phyloP scores from a whole-genome alignment of 164 flowering plant species.

The Vitis labrusca region DNA sequence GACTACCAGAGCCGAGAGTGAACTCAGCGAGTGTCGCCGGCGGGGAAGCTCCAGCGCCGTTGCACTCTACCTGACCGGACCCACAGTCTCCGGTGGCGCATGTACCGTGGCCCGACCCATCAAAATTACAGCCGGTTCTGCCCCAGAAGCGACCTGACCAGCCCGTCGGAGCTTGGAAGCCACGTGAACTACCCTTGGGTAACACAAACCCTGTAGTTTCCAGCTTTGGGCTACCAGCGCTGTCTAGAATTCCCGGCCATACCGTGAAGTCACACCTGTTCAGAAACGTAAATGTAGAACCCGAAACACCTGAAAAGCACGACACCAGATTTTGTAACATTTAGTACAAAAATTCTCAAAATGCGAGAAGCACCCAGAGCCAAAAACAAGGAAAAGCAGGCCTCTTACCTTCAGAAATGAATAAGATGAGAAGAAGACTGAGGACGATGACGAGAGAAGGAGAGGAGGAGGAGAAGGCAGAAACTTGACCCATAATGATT shows the following conservation, averaged over 20 bases:
- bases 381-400: neutral
- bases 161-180: constrained; percentile 68
- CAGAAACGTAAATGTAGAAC: constrained; percentile 68
- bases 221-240: constrained; percentile 56
- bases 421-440: constrained; percentile 11
- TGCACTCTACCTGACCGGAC: constrained; percentile 66
- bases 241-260: constrained; percentile 82
- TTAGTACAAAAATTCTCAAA: neutral
- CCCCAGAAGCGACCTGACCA: constrained; percentile 98
- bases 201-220: constrained; percentile 79
- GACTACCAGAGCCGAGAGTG: constrained; percentile 61
- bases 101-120: constrained; percentile 47
- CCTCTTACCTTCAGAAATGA: constrained; percentile 25
- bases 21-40: constrained; percentile 94
- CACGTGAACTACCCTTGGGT: constrained; percentile 37
- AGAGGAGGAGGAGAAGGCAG: constrained; percentile 2
- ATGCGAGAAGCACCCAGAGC: neutral
- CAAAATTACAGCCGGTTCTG: constrained; percentile 76
- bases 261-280: constrained; percentile 82
- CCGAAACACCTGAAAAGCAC: constrained; percentile 35
- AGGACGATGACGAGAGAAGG: neutral
- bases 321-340: neutral
- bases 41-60: constrained; percentile 74
- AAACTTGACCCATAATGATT: no score
- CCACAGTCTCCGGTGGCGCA: constrained; percentile 88